phyloP scores from a whole-genome alignment of 116 monocot species.

The Phalaenopsis hybrid region DNA sequence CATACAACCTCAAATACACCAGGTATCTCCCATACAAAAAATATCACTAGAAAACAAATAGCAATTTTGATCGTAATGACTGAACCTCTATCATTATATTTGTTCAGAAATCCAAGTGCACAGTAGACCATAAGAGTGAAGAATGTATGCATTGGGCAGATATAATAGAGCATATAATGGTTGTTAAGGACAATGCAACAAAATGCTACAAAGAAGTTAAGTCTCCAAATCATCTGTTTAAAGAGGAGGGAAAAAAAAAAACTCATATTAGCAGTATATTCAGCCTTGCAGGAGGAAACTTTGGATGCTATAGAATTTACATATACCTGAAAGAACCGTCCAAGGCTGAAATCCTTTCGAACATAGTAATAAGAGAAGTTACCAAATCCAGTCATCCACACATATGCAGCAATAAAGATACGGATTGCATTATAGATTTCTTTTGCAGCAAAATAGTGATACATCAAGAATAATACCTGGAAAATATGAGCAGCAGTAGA shows the following conservation, averaged over 20 bases:
- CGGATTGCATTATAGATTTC: slow-evolving; percentile 93
- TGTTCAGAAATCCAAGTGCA: slow-evolving; percentile 76
- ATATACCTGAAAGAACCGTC: slow-evolving; percentile 67
- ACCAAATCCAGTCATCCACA: slow-evolving; percentile 98
- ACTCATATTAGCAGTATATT: slow-evolving; percentile 1
- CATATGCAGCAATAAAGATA: slow-evolving; percentile 87
- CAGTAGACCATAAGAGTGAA: slow-evolving; percentile 95
- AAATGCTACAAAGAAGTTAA: slow-evolving; percentile 83
- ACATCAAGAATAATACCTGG: slow-evolving; percentile 91
- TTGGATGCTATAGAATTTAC: background rate
- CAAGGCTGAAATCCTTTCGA: slow-evolving; percentile 78
- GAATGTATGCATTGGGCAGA: slow-evolving; percentile 96
- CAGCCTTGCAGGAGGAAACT: background rate
- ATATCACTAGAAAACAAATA: slow-evolving; percentile 71
- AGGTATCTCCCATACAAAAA: slow-evolving; percentile 91
- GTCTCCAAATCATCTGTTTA: slow-evolving; percentile 95
- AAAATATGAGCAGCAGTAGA: background rate
- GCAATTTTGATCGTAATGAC: slow-evolving; percentile 70
- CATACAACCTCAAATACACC: slow-evolving; percentile 80
- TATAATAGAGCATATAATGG: slow-evolving; percentile 89
- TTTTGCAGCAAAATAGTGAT: slow-evolving; percentile 88
- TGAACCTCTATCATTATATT: slow-evolving; percentile 59
- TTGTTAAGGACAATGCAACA: slow-evolving; percentile 86
- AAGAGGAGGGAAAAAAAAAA: slow-evolving; percentile 10
- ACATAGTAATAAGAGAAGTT: slow-evolving; percentile 95